Base-by-base conservation (phyloP, 495 filamentous ascomycete genomes). In the Penicillium riverlandense region DNA sequence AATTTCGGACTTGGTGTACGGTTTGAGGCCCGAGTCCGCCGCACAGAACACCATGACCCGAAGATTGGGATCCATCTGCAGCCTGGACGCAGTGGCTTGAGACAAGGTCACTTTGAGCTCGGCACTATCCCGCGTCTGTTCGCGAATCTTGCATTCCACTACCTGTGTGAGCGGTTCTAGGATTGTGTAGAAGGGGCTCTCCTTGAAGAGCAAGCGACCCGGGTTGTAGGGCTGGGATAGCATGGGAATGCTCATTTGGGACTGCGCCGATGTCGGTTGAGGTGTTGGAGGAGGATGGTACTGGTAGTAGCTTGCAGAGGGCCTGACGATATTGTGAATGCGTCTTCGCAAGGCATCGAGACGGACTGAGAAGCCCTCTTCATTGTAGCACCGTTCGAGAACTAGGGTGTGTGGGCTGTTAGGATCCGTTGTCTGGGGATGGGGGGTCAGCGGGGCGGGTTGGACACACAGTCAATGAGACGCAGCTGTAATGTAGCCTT, bases 41-140 rank as follows among this genome's bases (percentile, higher is more conserved):
- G 85, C 84, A 45, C 88, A 92, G 56, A 89, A 95, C 11, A 96
- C 70, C 81, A 96, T 87, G 35, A 90, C 70, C 33, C 77, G 73
- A 33, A 81, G 55, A 33, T 75, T 67, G 0, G 63, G 57, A 41
- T 90, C 81, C 9, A 45, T 59, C 41, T 63, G 63, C 48, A 84
- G 63, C 43, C 62, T 69, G 41, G 70, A 54, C 10, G 79, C 70
- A 1, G 63, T 57, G 11, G 71, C 66, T 36, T 74, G 50, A 3
- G 50, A 67, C 3, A 83, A 60, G 35, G 61, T 75, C 32, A 96
- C 63, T 16, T 64, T 68, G n/a, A 70, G 48, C 37, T 76, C 68
- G 28, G 76, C 64, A 37, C 61, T 70, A 49, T 78, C 74, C 58
- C 74, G 57, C 9, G 73, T 78, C 47, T 69, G 61, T 50, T 78